Evolutionary conservation across 2,329 filamentous ascomycete species (phyloP), one percentile per base, ranked within the genome.

Genomic region (Elsinoe australis): DNA sequence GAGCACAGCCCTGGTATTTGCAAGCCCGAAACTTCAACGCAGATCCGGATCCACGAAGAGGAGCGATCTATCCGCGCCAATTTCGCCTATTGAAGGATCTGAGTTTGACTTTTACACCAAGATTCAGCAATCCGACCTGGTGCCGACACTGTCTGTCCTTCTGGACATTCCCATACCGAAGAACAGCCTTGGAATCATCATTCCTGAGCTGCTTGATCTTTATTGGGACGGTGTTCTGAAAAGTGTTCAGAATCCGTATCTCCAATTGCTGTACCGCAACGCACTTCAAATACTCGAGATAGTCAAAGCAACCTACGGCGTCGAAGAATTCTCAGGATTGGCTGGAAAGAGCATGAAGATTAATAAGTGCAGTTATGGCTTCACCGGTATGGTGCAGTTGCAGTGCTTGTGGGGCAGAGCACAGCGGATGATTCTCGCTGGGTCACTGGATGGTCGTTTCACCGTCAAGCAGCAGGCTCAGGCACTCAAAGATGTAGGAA

Each of bases 81-180:
- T 77, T 3, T 64, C 72, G 9, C 75, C 79, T 5, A 71, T 71
- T 29, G 74, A 80, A 14, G 63, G 62, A 0, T 64, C 62, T 1
- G 82, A 92, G 53, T 94, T 94, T 55, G 78, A 85, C 51, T 96
- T 86, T 61, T 96, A 96, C 63, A 74, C 72, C 24, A 79, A 72
- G 48, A 79, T 96, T n/a, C 86, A 96, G 61, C 92, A 98, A 67
- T 94, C 88, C 1, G 94, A 98, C 64, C 76, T 98, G 51, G 87
- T 87, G 0, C 89, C 92, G 1, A 95, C 90, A 0, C 71, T 98
- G 17, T 88, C 86, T 8, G 87, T 83, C 1, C 70, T 98, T 22
- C 73, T 98, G 35, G 89, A 89, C 0, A 83, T 98, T 54, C 90
- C 92, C 0, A 74, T 94, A 1, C 86, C 92, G 0, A 80, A 82